Evolutionary conservation across 1,139 yeast species (phyloP).

Genomic region (Blastobotrys petasosporus): DNA sequence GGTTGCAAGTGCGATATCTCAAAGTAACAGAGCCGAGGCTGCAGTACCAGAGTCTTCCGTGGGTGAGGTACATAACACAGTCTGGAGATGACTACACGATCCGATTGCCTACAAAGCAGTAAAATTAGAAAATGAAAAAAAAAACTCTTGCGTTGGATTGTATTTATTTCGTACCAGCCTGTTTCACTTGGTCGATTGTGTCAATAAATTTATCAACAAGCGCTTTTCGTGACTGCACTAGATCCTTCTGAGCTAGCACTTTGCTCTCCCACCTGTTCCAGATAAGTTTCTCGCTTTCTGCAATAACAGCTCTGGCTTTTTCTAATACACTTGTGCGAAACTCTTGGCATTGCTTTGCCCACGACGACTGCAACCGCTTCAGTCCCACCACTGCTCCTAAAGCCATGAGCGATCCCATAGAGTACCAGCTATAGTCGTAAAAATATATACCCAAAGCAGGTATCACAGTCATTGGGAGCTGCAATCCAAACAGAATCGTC

Average conservation of each 20-base stretch:
- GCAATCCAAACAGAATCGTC: slow-evolving; percentile 30
- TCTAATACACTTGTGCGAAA: slow-evolving; percentile 28
- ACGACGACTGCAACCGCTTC: slow-evolving; percentile 31
- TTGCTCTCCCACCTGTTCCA: slow-evolving; percentile 33
- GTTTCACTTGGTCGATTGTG: slow-evolving; percentile 7
- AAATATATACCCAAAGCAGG: slow-evolving; percentile 32
- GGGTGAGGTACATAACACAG: slow-evolving; percentile 88
- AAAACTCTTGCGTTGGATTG: no score
- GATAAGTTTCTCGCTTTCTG: slow-evolving; percentile 21
- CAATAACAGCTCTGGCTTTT: slow-evolving; percentile 22
- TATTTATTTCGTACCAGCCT: slow-evolving; percentile 4
- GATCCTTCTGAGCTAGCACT: slow-evolving; percentile 25
- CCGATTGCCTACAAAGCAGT: slow-evolving; percentile 33
- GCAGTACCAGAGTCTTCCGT: slow-evolving; percentile 85
- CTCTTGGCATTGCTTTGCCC: slow-evolving; percentile 28
- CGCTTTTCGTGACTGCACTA: slow-evolving; percentile 19
- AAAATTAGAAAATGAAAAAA: not conserved
- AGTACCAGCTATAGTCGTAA: slow-evolving; percentile 30
- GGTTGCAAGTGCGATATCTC: slow-evolving; percentile 86
- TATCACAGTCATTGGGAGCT: slow-evolving; percentile 32
- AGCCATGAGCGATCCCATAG: slow-evolving; percentile 36
- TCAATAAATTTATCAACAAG: slow-evolving; percentile 20
- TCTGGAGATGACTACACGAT: slow-evolving; percentile 88
- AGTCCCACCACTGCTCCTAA: slow-evolving; percentile 36
- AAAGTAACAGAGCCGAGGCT: slow-evolving; percentile 81